phyloP scores from a whole-genome alignment of 768 basidiomycete genomes.

The Strobilomyces echinocephalus region DNA sequence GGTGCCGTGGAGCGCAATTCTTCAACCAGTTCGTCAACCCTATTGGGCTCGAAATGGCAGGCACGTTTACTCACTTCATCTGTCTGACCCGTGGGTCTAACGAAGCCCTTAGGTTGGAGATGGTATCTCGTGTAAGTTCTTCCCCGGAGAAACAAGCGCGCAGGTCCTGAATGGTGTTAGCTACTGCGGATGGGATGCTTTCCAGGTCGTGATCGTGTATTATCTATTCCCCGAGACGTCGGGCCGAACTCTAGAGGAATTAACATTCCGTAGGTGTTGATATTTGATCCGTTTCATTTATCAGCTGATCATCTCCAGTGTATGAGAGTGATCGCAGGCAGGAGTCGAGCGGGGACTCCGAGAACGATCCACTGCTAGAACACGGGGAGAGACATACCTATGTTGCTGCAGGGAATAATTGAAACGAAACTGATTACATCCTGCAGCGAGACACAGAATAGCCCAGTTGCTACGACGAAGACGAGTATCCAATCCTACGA shows the following conservation, averaged over 20 bases:
- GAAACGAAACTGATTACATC: background rate
- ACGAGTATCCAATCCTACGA: too few relatives aligned
- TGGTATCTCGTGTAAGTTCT: constrained; percentile 10
- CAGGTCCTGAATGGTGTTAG: background rate
- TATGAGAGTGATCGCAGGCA: background rate
- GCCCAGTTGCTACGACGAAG: too few relatives aligned
- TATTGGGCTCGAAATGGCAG: background rate
- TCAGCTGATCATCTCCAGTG: background rate
- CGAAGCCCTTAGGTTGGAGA: constrained; percentile 2
- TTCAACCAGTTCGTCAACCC: background rate
- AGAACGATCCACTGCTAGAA: background rate
- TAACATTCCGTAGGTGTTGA: background rate
- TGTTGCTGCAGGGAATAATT: background rate
- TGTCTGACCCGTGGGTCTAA: background rate
- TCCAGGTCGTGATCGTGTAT: constrained; percentile 9
- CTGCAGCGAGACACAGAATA: too few relatives aligned
- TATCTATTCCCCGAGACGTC: too few relatives aligned
- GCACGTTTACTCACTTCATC: background rate
- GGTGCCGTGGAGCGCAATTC: background rate
- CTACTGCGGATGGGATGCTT: constrained; percentile 17
- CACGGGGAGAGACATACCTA: background rate
- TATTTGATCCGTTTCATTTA: background rate
- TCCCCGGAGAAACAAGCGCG: background rate
- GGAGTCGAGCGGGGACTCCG: background rate
- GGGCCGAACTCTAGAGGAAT: too few relatives aligned